Evolutionary conservation across 164 flowering plant genomes (phyloP).

Genomic region (Magnolia changhungtana): DNA sequence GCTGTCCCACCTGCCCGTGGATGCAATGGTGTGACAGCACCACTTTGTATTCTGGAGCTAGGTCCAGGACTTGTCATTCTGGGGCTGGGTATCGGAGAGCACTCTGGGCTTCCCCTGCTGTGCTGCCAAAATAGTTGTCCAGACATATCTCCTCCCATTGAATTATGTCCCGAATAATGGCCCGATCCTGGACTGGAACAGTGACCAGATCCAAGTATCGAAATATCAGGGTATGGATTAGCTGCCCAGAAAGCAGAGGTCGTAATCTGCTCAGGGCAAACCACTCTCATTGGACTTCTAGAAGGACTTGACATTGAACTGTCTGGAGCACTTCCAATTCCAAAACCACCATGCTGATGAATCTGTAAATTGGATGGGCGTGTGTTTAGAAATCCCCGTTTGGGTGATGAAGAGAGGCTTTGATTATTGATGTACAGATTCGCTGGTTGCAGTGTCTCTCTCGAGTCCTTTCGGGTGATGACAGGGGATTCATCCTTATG

Average conservation of each 20-base stretch:
- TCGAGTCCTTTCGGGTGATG: conserved; percentile 30
- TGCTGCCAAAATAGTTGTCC: conserved; percentile 43
- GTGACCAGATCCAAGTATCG: conserved; percentile 73
- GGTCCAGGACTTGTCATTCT: conserved; percentile 65
- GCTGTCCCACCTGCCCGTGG: conserved; percentile 68
- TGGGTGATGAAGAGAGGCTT: conserved; percentile 48
- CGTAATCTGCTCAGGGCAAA: conserved; percentile 53
- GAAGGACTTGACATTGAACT: conserved; percentile 97
- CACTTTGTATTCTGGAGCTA: conserved; percentile 70
- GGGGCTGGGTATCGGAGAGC: conserved; percentile 56
- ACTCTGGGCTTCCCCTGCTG: conserved; percentile 52
- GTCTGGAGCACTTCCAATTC: conserved; percentile 72
- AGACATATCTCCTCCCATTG: conserved; percentile 45
- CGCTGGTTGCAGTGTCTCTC: conserved; percentile 44
- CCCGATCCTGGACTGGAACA: conserved; percentile 93
- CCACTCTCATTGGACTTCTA: conserved; percentile 76
- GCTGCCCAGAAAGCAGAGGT: conserved; percentile 56
- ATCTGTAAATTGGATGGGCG: conserved; percentile 62
- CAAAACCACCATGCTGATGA: conserved; percentile 52
- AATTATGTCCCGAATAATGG: conserved; percentile 68
- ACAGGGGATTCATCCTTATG: conserved; percentile 45
- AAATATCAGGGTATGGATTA: conserved; percentile 59
- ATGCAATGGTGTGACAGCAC: conserved; percentile 84
- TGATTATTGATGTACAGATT: conserved; percentile 33
- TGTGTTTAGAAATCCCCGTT: conserved; percentile 41